Evolutionary conservation across 441 rosid genomes (phyloP).

Genomic region (Pelargonium citronellum): DNA sequence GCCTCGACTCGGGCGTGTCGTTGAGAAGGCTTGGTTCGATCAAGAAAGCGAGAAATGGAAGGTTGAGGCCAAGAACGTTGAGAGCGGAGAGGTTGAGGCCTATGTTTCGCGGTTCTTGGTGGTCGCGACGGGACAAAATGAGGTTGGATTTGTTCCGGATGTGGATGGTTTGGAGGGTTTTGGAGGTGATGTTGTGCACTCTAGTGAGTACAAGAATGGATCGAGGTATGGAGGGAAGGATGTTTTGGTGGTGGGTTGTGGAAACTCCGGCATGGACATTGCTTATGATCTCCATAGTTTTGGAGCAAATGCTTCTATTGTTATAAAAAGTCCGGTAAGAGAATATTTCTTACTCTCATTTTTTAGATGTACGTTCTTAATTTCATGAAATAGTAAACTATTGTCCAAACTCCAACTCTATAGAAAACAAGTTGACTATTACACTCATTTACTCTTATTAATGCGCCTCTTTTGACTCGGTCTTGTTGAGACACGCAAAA

Average conservation of each 20-base stretch:
- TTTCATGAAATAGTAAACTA: no score
- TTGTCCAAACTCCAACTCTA: no score
- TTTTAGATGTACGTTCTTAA: background rate
- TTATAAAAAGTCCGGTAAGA: slow-evolving; percentile 33
- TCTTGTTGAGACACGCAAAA: no score
- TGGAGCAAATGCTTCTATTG: slow-evolving; percentile 32
- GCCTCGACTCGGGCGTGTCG: slow-evolving; percentile 30
- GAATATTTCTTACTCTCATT: background rate
- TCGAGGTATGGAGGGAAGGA: slow-evolving; percentile 23
- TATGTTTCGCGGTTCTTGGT: slow-evolving; percentile 35
- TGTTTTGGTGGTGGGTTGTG: slow-evolving; percentile 45
- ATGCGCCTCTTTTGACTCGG: no score
- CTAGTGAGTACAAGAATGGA: slow-evolving; percentile 34
- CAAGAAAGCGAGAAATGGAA: slow-evolving; percentile 26
- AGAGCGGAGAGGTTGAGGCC: slow-evolving; percentile 21
- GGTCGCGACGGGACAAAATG: slow-evolving; percentile 40
- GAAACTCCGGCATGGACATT: slow-evolving; percentile 53
- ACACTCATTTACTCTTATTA: no score
- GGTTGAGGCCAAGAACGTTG: slow-evolving; percentile 19
- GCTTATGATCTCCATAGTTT: slow-evolving; percentile 33
- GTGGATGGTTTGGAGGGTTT: slow-evolving; percentile 33
- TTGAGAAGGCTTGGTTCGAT: slow-evolving; percentile 26
- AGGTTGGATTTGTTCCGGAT: slow-evolving; percentile 25
- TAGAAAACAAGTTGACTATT: no score
- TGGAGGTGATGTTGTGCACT: slow-evolving; percentile 32